Base-by-base conservation (phyloP, 768 basidiomycete genomes). In the Ramaria sp. region DNA sequence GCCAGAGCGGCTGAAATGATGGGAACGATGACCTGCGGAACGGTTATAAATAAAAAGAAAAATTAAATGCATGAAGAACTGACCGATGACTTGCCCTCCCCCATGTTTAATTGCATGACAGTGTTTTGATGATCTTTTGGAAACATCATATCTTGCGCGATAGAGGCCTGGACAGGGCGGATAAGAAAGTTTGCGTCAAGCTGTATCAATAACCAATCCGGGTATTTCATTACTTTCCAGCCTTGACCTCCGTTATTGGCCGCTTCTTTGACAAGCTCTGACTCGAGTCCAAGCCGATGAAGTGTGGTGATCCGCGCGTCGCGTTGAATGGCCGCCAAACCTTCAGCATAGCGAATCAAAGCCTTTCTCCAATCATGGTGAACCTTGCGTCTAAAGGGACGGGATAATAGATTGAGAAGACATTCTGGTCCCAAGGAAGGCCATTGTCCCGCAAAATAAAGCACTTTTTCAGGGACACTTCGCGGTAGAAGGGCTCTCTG, bases 71-170 rank as follows among this genome's bases (percentile, higher is more conserved):
- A 5, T 15, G 24, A 20, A 39, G 7, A 11, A 27, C 48, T 49
- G 17, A 78, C 77, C 3, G 72, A 70, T 11, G 76, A 73, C 58
- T 81, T 80, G 1, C 79, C 80, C 54, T 81, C 79, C 1, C 79
- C 79, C 79, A 81, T 82, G 50, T 81, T 79, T 15, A 81, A 72
- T 41, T 81, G 79, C 30, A 76, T 66, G 6, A 70, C 63, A 0
- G 73, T 72, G 49, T 75, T 81, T 7, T 60, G 15, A 2, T 59
- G 57, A 0, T 65, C 69, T 1, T 54, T 56, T 0, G 80, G 78
- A 0, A 62, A 53, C 22, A 77, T 75, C 80, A 81, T 80, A 50
- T 78, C 71, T 3, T 61, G 52, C 0, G 78, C 75, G 9, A 81
- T 65, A 0, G 63, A 51, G 0, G 65, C 64, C 57, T 81, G 80